Evolutionary conservation across 768 basidiomycete genomes (phyloP).

Genomic region (Macrolepiota dolichaula): DNA sequence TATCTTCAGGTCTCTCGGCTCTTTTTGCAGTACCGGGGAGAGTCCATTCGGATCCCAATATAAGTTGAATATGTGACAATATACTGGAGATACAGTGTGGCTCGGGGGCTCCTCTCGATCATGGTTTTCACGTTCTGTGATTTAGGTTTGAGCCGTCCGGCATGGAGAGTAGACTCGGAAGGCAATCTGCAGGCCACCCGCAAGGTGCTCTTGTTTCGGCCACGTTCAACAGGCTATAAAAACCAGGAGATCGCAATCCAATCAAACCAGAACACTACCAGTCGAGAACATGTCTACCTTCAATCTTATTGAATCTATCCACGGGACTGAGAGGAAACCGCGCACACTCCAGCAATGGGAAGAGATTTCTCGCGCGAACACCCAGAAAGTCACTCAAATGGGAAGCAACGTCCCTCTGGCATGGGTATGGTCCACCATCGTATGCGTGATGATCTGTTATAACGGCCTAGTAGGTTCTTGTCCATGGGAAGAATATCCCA

Average conservation of each 20-base stretch:
- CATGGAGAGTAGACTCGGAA: not conserved
- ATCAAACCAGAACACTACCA: not conserved
- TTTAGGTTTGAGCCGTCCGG: not conserved
- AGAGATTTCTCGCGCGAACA: slow-evolving; percentile 15
- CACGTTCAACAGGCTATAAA: not conserved
- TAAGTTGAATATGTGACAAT: too few species aligned
- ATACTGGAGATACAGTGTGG: too few species aligned
- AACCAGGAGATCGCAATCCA: too few species aligned
- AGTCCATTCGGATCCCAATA: too few species aligned
- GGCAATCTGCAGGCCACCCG: not conserved
- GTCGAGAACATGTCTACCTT: not conserved
- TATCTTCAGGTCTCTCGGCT: too few species aligned
- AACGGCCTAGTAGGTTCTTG: slow-evolving; percentile 14
- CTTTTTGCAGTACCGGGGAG: too few species aligned
- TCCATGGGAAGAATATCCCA: slow-evolving; percentile 18
- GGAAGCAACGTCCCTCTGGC: slow-evolving; percentile 19
- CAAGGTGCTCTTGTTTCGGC: not conserved
- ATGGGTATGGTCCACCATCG: slow-evolving; percentile 17
- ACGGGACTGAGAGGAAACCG: slow-evolving; percentile 17
- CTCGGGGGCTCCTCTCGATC: not conserved
- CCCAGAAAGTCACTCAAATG: slow-evolving; percentile 13
- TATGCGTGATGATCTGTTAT: not conserved
- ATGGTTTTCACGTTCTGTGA: not conserved
- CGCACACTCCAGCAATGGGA: slow-evolving; percentile 20
- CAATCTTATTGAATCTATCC: slow-evolving; percentile 11